Conservation (phyloP, 805 yeast species). For the Suhomyces sp. region DNA sequence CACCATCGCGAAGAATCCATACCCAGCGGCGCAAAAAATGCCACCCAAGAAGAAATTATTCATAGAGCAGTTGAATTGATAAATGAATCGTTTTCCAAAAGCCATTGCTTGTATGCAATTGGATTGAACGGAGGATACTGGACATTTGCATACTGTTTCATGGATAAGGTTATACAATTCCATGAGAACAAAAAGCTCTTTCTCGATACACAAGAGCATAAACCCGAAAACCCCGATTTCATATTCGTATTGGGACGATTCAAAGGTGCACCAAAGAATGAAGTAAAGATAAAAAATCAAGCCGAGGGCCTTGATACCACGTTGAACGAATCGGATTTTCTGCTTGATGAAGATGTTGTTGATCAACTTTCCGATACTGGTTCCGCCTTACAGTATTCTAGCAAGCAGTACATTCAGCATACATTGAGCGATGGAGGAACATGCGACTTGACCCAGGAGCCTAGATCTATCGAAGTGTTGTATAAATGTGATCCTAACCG, state of each 20-base stretch:
- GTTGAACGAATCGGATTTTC: slow-evolving; percentile 22
- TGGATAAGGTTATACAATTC: slow-evolving; percentile 47
- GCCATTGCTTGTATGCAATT: slow-evolving; percentile 22
- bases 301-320: slow-evolving; percentile 13
- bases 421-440: slow-evolving; percentile 44
- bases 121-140: slow-evolving; percentile 45
- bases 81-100: slow-evolving; percentile 15
- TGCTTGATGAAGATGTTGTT: slow-evolving; percentile 25
- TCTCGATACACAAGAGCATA: slow-evolving; percentile 26
- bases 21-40: background rate
- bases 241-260: slow-evolving; percentile 38
- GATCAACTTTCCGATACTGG: slow-evolving; percentile 20
- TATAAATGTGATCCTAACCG: slow-evolving; percentile 59
- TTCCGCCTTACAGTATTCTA: slow-evolving; percentile 13
- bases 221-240: slow-evolving; percentile 26
- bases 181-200: slow-evolving; percentile 32
- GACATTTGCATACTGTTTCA: slow-evolving; percentile 52
- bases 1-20: background rate
- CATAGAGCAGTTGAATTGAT: slow-evolving; percentile 15
- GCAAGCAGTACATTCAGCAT: slow-evolving; percentile 37
- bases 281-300: slow-evolving; percentile 19
- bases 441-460: slow-evolving; percentile 57
- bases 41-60: slow-evolving; percentile 12
- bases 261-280: slow-evolving; percentile 18
- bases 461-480: slow-evolving; percentile 52